phyloP scores from a whole-genome alignment of 768 basidiomycete species.

The Leucosporidium scottii region DNA sequence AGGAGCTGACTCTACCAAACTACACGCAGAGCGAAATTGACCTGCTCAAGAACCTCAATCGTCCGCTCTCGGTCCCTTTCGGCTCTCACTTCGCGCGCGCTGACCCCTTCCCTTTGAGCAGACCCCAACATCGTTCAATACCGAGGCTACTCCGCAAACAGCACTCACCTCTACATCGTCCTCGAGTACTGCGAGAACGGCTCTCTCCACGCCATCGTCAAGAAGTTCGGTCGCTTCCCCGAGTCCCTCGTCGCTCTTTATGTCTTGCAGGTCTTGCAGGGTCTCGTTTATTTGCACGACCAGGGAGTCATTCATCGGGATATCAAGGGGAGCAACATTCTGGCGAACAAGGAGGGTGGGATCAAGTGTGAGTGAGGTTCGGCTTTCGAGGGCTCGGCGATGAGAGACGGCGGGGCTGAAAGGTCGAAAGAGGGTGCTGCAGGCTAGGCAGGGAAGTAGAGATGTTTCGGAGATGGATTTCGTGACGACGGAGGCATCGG shows the following conservation, averaged over 20 bases:
- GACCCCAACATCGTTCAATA: conserved; percentile 98
- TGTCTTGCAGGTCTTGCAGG: conserved; percentile 91
- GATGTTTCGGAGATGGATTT: no score
- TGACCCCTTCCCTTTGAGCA: conserved; percentile 40
- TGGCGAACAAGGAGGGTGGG: conserved; percentile 96
- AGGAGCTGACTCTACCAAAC: background rate
- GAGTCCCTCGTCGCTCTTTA: conserved; percentile 94
- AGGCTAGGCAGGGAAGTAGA: no score
- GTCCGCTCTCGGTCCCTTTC: conserved; percentile 39
- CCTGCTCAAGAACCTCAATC: conserved; percentile 91
- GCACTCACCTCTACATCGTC: conserved; percentile 91
- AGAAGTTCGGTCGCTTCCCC: conserved; percentile 97
- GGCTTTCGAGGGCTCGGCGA: no score
- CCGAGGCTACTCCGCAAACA: conserved; percentile 93
- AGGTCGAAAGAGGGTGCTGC: no score
- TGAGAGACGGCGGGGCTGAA: no score
- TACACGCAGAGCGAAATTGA: conserved; percentile 80
- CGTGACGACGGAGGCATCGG: no score
- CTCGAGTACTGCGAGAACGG: conserved; percentile 99
- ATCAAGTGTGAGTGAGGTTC: conserved; percentile 57
- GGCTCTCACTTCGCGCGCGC: background rate
- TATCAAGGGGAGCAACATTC: conserved; percentile 97
- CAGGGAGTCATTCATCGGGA: conserved; percentile 99
- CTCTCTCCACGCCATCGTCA: conserved; percentile 86
- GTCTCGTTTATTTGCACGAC: conserved; percentile 92